Base-by-base conservation (phyloP, 176 grass and related monocot species). In the Rhynchospora breviuscula region DNA sequence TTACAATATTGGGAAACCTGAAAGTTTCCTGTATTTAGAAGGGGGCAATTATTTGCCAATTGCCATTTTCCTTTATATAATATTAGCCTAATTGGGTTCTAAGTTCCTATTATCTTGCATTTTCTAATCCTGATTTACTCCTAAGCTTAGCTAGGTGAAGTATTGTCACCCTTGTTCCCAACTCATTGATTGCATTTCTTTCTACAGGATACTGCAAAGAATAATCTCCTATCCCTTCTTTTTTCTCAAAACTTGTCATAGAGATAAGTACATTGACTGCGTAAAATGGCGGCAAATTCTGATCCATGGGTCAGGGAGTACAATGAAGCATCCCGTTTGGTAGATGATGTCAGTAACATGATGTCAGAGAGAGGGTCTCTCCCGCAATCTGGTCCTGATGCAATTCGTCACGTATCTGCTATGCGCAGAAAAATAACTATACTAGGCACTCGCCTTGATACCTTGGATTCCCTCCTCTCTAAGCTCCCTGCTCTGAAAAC, bases 361-460 rank as follows among this genome's bases (percentile, higher is more conserved):
- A 75, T 92, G 85, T 76, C 91, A 8, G 79, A 91, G 86, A 87
- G 86, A 79, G 84, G 78, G 1, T 79, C 87, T 60, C 69, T 93
- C 18, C 86, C 89, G 8, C 74, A 85, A 73, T 90, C 85, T 17
- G 74, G 92, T n/a, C 79, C 84, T 6, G 85, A 48, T 8, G 86
- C 80, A 56, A 58, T 89, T 52, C 86, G 90, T 49, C 86, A 91
- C 23, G 73, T 88, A 23, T 74, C 89, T 51, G 82, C 87, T 66
- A 90, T 97, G 81, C 86, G 89, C 45, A 85, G 91, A 81, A 94
- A 82, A 62, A 81, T 92, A 29, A 31, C 90, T 23, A 94, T 97
- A 86, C 83, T 97, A 2, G 18, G 88, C 15, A 91, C 84, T 84
- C 81, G 85, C 64, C 69, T 97, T 18, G 83, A 90, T 19, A 81